A percentile compares a stretch with the other conserved stretches of the same genome.
These are phyloP conservation scores for Monosporascus sp. DNA, from an alignment of 2,329 filamentous ascomycete genomes.

Conservation along the genomic window DNA sequence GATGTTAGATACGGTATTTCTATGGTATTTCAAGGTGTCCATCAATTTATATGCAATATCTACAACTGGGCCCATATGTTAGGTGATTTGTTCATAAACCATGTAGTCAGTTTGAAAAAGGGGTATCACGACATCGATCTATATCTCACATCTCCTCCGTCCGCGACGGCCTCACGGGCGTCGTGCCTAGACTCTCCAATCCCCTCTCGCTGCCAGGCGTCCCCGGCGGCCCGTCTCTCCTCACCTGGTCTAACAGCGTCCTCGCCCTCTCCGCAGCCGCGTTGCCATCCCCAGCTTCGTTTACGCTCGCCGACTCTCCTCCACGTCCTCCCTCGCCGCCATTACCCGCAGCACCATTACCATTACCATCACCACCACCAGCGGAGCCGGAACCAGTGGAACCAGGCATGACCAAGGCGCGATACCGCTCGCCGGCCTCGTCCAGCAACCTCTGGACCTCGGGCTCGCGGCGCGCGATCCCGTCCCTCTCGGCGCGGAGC, in stretches of 20 bases:
- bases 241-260: conserved; percentile 20
- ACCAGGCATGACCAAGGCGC: conserved; percentile 28
- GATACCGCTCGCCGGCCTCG: conserved; percentile 71
- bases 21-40: not conserved
- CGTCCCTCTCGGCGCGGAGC: conserved; percentile 54
- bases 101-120: no score
- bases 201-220: conserved; percentile 31
- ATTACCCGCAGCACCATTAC: not conserved
- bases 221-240: conserved; percentile 4
- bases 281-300: not conserved
- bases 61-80: no score
- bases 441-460: conserved; percentile 78
- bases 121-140: not conserved
- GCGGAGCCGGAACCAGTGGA: not conserved
- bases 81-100: no score
- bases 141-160: conserved; percentile 26
- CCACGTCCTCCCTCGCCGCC: not conserved
- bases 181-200: conserved; percentile 43
- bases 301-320: not conserved
- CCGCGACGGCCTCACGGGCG: conserved; percentile 30
- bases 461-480: conserved; percentile 62
- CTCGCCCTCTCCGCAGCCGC: conserved; percentile 16
- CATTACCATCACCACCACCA: not conserved
- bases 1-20: conserved; percentile 8
- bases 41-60: no score